phyloP scores from a whole-genome alignment of 2,329 filamentous ascomycete genomes.

The Trichothecium roseum region DNA sequence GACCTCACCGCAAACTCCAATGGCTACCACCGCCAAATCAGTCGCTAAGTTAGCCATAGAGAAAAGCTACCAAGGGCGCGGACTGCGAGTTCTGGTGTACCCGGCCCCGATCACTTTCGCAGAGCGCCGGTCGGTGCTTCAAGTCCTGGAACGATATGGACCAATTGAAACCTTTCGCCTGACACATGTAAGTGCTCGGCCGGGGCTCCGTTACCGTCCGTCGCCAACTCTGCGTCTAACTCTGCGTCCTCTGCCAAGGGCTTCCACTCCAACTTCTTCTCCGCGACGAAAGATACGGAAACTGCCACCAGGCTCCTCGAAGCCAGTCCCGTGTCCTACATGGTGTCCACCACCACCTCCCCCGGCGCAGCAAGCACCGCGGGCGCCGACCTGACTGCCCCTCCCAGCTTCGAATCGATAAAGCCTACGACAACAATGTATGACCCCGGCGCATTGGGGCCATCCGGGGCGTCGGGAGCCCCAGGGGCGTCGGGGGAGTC shows the following conservation, averaged over 20 bases:
- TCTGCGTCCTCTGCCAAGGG: slow-evolving; percentile 14
- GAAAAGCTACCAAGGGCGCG: too few species aligned
- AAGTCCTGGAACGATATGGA: slow-evolving; percentile 37
- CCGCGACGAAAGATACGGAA: slow-evolving; percentile 29
- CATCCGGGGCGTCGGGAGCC: too few species aligned
- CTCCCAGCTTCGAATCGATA: too few species aligned
- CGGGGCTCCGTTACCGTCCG: neutral
- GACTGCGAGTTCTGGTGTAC: slow-evolving; percentile 38
- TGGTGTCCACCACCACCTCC: slow-evolving; percentile 18
- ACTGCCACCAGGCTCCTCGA: slow-evolving; percentile 28
- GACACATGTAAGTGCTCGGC: neutral
- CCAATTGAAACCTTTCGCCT: slow-evolving; percentile 37
- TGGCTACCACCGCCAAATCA: too few species aligned
- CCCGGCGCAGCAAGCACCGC: slow-evolving; percentile 3
- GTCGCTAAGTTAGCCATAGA: too few species aligned
- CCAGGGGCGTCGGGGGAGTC: too few species aligned
- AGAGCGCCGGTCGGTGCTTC: slow-evolving; percentile 45
- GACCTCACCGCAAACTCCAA: too few species aligned
- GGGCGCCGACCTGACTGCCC: slow-evolving; percentile 18
- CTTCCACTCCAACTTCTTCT: slow-evolving; percentile 37
- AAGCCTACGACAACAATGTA: too few species aligned
- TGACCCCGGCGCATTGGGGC: too few species aligned
- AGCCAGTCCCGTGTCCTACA: slow-evolving; percentile 37
- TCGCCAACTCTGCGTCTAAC: neutral
- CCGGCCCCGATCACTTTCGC: slow-evolving; percentile 40